Evolutionary conservation across 148 eudicot genomes (phyloP), one percentile per base, ranked within the genome.

Genomic region (Hydrangea macrophylla): DNA sequence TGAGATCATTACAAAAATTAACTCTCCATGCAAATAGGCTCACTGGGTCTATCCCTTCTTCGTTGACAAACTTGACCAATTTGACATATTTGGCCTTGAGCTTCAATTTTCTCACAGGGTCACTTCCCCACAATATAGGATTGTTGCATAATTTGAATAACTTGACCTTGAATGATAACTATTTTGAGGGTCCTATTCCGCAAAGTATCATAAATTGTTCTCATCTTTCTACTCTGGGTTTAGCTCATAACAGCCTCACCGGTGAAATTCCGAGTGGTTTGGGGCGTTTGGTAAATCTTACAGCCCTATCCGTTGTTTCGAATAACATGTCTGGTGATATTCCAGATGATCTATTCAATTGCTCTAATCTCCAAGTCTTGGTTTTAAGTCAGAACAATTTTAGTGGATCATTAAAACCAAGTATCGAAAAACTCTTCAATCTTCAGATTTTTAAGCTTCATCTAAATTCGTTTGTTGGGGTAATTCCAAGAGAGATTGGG

Each of bases 301-400:
- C 85, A n/a, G 76, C 57, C 67, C 69, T 93, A 6, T 72, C 80
- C 23, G 72, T 93, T 27, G 79, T 80, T 18, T n/a, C 0, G 1
- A 93, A 93, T 75, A 60, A 67, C 0, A 42, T 93, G 79, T 72
- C 60, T 36, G 98, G 96, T 10, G 78, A 72, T 13, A 84, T 93
- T 35, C 97, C 98, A 60, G 89, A 81, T 22, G 92, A 88, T 58
- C 77, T 93, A 44, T 93, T 82, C 78, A 74, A 88, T 32, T 90
- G 95, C 77, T 51, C 78, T 7, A 73, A 72, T 72, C 90, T 93
- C 39, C 45, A 40, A 39, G 76, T 28, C 9, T 68, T 90, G 8
- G 68, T 75, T 65, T 30, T 90, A 31, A 65, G 61, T 2, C 5
- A 15, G 30, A 93, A 93, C 71, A 80, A 77, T 58, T 75, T 93